Evolutionary conservation across 2,329 filamentous ascomycete genomes (phyloP), one percentile per base, ranked within the genome.

Genomic region (Colletotrichum sp.): DNA sequence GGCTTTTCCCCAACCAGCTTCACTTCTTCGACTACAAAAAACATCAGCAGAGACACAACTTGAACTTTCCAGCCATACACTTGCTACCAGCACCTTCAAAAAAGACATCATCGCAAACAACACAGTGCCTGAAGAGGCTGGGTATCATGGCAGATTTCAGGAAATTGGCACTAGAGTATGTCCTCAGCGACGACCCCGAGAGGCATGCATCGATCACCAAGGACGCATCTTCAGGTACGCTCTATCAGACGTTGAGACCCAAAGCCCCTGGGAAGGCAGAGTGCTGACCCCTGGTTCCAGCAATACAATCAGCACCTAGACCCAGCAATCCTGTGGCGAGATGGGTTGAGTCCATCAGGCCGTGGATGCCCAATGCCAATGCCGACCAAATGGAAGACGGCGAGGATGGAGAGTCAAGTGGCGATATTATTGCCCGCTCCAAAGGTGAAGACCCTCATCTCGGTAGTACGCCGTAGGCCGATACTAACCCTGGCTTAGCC

Each of bases 311-410:
- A 69, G 83, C 86, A 9, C 76, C 84, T 0, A 81, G 85, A 54
- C 85, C 81, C 76, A 84, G 86, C 62, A 83, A 86, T 62, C 83
- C 86, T 5, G 83, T 90, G 57, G 87, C 87, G 18, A 86, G 87
- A 78, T 90, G 88, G 88, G 88, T 89, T 33, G 86, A 88, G 59
- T 87, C 88, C 43, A 87, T 90, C 69, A 86, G 88, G 76, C 85
- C 84, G 69, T 90, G 89, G 89, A 88, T 90, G 83, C 86, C 86
- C 18, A 83, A 82, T 9, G 82, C 80, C 67, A 81, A 84, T 47
- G 81, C 81, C 36, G 81, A 81, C 31, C 76, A 76, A 55, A 78
- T 79, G 74, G 81, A 81, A 62, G 84, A 84, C 47, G 81, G 81
- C 12, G 82, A 82, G 21, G 85, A 86, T 66, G 84, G 83, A 18